Base-by-base conservation (phyloP, 2,329 filamentous ascomycete genomes). In the Penicillium sp. region DNA sequence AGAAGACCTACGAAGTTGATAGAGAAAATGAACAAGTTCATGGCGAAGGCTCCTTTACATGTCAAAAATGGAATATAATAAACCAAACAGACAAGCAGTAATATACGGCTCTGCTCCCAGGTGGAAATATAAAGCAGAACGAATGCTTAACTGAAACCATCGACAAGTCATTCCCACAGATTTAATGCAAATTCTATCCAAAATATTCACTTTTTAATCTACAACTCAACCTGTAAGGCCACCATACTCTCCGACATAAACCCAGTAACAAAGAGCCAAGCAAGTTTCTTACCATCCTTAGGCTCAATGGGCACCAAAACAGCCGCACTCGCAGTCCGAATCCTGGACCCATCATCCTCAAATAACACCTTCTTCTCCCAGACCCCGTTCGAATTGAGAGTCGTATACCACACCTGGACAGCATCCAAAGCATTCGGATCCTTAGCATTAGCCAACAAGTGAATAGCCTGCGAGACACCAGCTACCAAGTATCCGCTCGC, bases 221-320 rank as follows among this genome's bases (percentile, higher is more conserved):
- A 72, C 59, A 86, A 66, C 60, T 83, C 76, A 32, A 86, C 77
- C 66, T 80, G 80, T 20, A 82, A 75, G 11, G 82, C 82, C 58
- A 85, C 65, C 34, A 81, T 71, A 55, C 69, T 77, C 32, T 74
- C 71, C 2, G 82, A 79, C 57, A 81, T 58, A 53, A 84, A 83
- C 0, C 85, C 84, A 0, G 83, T 83, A 2, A 81, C 78, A 66
- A 83, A 86, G 16, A 87, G 65, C 82, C 82, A 85, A 0, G 78
- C 84, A 18, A 79, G 76, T 61, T 76, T 73, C 0, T 77, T 76
- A 0, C 60, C 70, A 46, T 79, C 77, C 14, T 66, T 64, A 0
- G 82, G 81, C 38, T 84, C 77, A 50, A 83, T 78, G 0, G 78
- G 77, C 1, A 87, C 75, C 42, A 87, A 55, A 0, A 85, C 77